Percentiles rank a stretch among this genome's conserved stretches.
phyloP scores from a whole-genome alignment of 768 basidiomycete genomes.

The Lepiota venenata region DNA sequence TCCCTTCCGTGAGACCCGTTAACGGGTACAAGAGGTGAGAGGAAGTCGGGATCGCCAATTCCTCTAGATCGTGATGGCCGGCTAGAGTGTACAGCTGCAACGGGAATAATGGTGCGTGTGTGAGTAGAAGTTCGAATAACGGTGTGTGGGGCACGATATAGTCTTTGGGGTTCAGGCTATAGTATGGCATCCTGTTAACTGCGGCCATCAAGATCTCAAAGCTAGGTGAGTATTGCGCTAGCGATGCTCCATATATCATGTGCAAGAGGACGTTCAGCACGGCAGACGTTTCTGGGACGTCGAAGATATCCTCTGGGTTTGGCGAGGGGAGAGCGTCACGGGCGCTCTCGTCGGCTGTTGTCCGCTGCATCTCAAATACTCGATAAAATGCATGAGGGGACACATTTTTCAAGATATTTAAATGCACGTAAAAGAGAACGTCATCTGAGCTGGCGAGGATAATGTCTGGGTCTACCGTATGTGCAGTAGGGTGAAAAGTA shows the following conservation, averaged over 20 bases:
- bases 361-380: conserved; percentile 19
- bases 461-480: conserved; percentile 16
- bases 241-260: conserved; percentile 44
- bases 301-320: conserved; percentile 29
- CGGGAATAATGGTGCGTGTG: conserved; percentile 26
- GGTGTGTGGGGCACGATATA: conserved; percentile 23
- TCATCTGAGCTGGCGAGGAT: conserved; percentile 52
- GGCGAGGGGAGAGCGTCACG: conserved; percentile 36
- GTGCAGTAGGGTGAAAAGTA: conserved; percentile 20
- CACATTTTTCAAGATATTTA: conserved; percentile 34
- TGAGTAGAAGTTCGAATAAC: conserved; percentile 18
- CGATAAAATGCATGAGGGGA: conserved; percentile 44
- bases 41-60: conserved; percentile 34
- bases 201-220: conserved; percentile 42
- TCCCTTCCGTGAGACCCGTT: conserved; percentile 25
- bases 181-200: conserved; percentile 27
- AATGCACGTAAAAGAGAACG: conserved; percentile 62
- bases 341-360: conserved; percentile 24
- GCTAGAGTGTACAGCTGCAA: conserved; percentile 37
- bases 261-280: conserved; percentile 53
- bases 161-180: conserved; percentile 17
- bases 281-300: conserved; percentile 38
- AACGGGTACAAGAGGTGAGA: conserved; percentile 31
- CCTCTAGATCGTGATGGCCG: conserved; percentile 23
- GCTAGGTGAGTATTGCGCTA: conserved; percentile 46